Percentiles rank a stretch among this genome's conserved stretches.
Conservation (phyloP, 1,284 basidiomycete species). For the Ganoderma resinaceum region DNA sequence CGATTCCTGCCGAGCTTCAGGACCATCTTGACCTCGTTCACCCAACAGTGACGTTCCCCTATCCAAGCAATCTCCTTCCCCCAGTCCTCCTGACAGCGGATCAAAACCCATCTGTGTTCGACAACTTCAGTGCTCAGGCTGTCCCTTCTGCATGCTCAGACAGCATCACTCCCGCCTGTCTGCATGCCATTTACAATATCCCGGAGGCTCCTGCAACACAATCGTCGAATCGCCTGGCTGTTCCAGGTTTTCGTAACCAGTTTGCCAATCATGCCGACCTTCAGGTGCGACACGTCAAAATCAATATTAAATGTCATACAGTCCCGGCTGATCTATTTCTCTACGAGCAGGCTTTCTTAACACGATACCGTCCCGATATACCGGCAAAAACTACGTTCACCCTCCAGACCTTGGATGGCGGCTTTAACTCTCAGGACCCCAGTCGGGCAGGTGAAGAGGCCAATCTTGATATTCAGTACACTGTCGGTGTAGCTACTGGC, state of each 20-base stretch:
- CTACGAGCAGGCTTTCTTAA: slow-evolving; percentile 58
- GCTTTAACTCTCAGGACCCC: slow-evolving; percentile 57
- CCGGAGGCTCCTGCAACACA: slow-evolving; percentile 52
- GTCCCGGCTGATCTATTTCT: too few relatives aligned
- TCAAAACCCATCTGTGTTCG: neutral
- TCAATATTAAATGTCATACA: too few relatives aligned
- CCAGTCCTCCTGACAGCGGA: too few relatives aligned
- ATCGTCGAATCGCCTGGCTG: slow-evolving; percentile 53
- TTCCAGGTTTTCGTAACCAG: slow-evolving; percentile 61
- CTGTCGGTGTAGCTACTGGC: slow-evolving; percentile 64
- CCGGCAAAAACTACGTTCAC: too few relatives aligned
- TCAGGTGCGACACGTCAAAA: too few relatives aligned
- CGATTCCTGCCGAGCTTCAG: slow-evolving; percentile 41
- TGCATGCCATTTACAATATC: slow-evolving; percentile 58
- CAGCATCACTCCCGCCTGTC: slow-evolving; percentile 59
- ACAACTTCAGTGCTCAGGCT: slow-evolving; percentile 14
- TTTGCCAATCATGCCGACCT: slow-evolving; percentile 58
- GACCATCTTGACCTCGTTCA: slow-evolving; percentile 44
- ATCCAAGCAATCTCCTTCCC: neutral
- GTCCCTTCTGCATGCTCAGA: slow-evolving; percentile 41
- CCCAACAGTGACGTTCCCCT: slow-evolving; percentile 37
- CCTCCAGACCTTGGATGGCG: slow-evolving; percentile 53
- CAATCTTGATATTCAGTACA: slow-evolving; percentile 69
- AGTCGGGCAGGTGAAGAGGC: too few relatives aligned
- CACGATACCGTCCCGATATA: slow-evolving; percentile 55